Conservation (phyloP, 2,329 filamentous ascomycete species). For the Niveomyces coronatus region DNA sequence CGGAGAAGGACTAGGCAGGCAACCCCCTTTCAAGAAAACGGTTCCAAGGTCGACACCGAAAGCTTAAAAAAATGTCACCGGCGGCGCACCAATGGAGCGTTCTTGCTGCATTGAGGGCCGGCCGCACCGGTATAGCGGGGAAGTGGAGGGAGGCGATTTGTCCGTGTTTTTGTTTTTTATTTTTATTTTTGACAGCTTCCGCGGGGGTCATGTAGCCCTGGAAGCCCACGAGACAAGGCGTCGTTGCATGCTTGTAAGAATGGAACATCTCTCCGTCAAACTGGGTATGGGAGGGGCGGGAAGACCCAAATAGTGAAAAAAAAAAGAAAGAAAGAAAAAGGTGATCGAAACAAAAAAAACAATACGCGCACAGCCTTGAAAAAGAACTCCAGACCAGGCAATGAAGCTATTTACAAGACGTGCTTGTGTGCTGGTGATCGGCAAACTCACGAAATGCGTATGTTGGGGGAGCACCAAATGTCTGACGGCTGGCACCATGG, state of each 20-base stretch:
- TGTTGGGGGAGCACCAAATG: conserved; percentile 3
- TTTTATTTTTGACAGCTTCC: background rate
- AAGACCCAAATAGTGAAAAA: too few species aligned
- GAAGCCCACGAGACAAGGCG: background rate
- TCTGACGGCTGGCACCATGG: conserved; percentile 1
- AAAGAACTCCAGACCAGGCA: too few species aligned
- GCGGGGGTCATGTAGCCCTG: background rate
- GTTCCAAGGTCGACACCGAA: background rate
- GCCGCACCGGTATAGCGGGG: conserved; percentile 2
- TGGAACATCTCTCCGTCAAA: too few species aligned
- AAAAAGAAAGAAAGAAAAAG: background rate
- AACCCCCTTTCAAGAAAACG: background rate
- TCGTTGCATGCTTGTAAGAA: background rate
- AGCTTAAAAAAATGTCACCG: too few species aligned
- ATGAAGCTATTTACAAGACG: conserved; percentile 5
- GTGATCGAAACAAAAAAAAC: background rate
- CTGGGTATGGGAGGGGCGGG: too few species aligned
- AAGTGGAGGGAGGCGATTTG: conserved; percentile 4
- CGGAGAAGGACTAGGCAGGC: background rate
- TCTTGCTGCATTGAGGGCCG: too few species aligned
- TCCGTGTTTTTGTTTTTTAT: too few species aligned
- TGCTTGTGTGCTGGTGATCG: background rate
- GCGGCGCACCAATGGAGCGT: too few species aligned
- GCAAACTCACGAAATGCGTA: conserved; percentile 8
- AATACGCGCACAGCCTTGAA: background rate